Percentiles rank a stretch among this genome's conserved stretches.
These are phyloP conservation scores for Citrus maxima DNA, from an alignment of 345 rosid species.

Conservation along the genomic window DNA sequence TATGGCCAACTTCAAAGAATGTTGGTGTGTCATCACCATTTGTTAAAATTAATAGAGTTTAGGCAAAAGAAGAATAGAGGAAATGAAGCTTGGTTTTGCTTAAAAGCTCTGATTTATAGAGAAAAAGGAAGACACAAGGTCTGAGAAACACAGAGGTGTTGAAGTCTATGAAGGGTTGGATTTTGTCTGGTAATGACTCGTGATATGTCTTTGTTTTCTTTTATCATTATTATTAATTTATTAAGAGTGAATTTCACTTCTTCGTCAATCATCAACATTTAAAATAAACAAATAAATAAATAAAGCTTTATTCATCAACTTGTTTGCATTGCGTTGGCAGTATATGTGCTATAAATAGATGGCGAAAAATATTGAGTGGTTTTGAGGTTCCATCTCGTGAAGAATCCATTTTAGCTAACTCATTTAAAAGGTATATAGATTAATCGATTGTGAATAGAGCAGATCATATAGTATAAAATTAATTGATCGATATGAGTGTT, in stretches of 20 bases:
- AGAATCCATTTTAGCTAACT: background rate
- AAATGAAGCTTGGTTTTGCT: conserved; percentile 25
- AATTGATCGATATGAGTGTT: background rate
- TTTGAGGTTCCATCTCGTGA: conserved; percentile 25
- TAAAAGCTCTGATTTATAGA: conserved; percentile 22
- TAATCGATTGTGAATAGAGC: background rate
- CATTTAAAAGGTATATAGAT: background rate
- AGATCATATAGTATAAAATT: no score
- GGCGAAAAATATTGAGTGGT: conserved; percentile 3
- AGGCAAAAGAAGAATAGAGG: conserved; percentile 11
- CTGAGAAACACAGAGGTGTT: background rate
- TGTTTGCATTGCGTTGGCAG: background rate
- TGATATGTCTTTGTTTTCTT: conserved; percentile 36
- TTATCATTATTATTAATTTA: background rate
- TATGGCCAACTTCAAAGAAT: conserved; percentile 16
- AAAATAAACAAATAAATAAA: no score
- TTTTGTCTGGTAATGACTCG: conserved; percentile 44
- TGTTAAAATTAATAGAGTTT: conserved; percentile 17
- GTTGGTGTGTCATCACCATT: background rate
- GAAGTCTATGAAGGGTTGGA: background rate
- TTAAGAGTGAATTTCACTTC: no score
- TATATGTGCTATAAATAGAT: background rate
- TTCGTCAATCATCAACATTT: background rate
- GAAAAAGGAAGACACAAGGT: background rate
- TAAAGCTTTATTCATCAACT: no score